Conservation (phyloP, 805 yeast species). For the Blastobotrys muscicola region DNA sequence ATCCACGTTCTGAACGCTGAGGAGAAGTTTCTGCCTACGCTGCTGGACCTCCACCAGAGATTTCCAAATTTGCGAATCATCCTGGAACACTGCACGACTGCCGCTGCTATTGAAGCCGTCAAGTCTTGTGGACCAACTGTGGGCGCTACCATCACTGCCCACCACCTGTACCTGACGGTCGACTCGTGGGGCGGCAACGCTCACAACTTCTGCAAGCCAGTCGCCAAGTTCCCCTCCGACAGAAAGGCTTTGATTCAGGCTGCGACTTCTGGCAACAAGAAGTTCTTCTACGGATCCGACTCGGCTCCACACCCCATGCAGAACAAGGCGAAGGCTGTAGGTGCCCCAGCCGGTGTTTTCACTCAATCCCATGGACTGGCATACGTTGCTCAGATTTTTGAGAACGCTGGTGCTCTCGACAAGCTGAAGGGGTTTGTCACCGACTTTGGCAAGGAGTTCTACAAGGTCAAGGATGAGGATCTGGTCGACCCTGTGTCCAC, state of each 20-base stretch:
- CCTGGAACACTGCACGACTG: slow-evolving; percentile 91
- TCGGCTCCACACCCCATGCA: slow-evolving; percentile 93
- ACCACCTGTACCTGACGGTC: slow-evolving; percentile 78
- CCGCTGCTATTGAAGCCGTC: slow-evolving; percentile 75
- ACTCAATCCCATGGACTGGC: slow-evolving; percentile 78
- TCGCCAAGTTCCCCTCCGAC: slow-evolving; percentile 86
- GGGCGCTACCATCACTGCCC: slow-evolving; percentile 93
- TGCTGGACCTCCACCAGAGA: slow-evolving; percentile 62
- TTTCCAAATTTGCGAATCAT: slow-evolving; percentile 84
- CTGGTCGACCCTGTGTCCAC: slow-evolving; percentile 36
- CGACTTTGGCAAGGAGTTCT: slow-evolving; percentile 63
- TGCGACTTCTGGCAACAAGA: slow-evolving; percentile 85
- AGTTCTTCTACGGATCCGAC: slow-evolving; percentile 94
- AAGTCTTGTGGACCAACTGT: slow-evolving; percentile 62
- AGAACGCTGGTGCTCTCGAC: slow-evolving; percentile 50
- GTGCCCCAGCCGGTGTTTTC: slow-evolving; percentile 97
- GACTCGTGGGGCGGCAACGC: slow-evolving; percentile 98
- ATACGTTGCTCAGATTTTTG: slow-evolving; percentile 83
- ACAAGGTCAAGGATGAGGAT: slow-evolving; percentile 42
- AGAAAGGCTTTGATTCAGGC: slow-evolving; percentile 73
- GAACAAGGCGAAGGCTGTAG: slow-evolving; percentile 63
- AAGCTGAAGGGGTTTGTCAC: slow-evolving; percentile 66
- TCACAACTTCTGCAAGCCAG: slow-evolving; percentile 93
- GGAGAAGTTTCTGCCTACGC: slow-evolving; percentile 82
- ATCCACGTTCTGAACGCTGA: slow-evolving; percentile 93